Evolutionary conservation across 441 rosid species (phyloP), one percentile per base, ranked within the genome.

Genomic region (Bruguiera hainesii): DNA sequence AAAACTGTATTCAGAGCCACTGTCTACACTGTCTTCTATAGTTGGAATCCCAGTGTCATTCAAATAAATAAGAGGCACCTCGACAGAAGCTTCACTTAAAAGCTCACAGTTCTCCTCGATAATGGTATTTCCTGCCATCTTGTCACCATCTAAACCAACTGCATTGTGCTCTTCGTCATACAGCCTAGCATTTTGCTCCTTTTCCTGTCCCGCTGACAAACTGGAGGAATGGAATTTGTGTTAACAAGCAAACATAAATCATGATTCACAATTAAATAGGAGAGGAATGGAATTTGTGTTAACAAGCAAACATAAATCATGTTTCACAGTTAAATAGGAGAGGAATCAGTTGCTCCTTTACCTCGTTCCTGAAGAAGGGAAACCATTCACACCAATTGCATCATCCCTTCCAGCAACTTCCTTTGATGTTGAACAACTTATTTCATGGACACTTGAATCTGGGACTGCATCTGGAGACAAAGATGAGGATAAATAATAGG

Each of bases 1-100:
- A 50, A 78, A 81, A 75, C 90, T 81, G 79, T 84, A 71, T 31
- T 82, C 85, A 25, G 89, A 85, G 75, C 66, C 87, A 8, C 67
- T 73, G 10, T 76, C 75, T 20, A 60, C 62, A 26, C 78, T 53
- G 58, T 53, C 58, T 20, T 53, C 58, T 25, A 53, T 20, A 53
- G 8, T 20, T 23, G 25, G 58, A 20, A 7, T 23, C 25, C 3
- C 70, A 20, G 66, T 74, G 48, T 82, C 61, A 59, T 56, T 35
- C 33, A 53, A 68, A 56, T 67, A 60, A n/a, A 48, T 70, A 53
- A 39, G 56, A 2, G 84, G 79, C 59, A 77, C 82, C 42, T 88
- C 91, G 25, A 73, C 50, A 15, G 74, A 57, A 56, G 83, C 60
- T 78, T 85, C 95, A 39, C 73, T 75, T 53, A 76, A 66, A 51